Conservation (phyloP, 257 asterid species). For the Primulina tabacum region DNA sequence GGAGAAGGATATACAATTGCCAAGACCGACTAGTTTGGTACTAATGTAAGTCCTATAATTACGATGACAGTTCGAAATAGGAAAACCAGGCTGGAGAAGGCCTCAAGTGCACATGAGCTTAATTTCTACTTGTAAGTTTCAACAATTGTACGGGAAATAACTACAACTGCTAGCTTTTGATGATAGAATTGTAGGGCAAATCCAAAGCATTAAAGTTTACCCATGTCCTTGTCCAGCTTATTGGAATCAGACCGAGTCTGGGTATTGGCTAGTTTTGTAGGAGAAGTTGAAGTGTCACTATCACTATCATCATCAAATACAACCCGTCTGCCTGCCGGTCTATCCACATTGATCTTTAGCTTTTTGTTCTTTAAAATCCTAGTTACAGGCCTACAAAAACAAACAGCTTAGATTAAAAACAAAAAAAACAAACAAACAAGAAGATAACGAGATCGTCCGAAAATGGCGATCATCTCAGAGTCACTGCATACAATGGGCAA, state of each 20-base stretch:
- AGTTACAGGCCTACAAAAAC: conserved; percentile 50
- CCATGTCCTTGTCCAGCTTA: conserved; percentile 68
- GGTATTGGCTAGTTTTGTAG: conserved; percentile 62
- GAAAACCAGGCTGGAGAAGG: neutral
- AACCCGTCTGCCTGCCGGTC: conserved; percentile 90
- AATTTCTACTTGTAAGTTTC: neutral
- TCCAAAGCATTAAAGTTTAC: conserved; percentile 30
- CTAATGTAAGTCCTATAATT: neutral
- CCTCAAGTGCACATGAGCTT: neutral
- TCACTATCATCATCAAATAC: conserved; percentile 89
- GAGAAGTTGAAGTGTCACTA: conserved; percentile 82
- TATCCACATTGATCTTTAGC: conserved; percentile 84
- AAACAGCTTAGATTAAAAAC: neutral
- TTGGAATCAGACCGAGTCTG: conserved; percentile 36
- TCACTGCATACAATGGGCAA: neutral
- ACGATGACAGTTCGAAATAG: neutral
- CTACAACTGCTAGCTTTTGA: neutral
- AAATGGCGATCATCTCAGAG: neutral
- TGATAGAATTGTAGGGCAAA: neutral
- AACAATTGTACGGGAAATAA: neutral
- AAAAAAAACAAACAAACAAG: neutral
- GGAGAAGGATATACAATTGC: neutral
- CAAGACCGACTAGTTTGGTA: neutral
- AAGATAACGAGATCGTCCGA: neutral
- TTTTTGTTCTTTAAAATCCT: conserved; percentile 80